A percentile compares a stretch with the other conserved stretches of the same genome.
Conservation (phyloP, 345 rosid species). For the Hypericum androsaemum region DNA sequence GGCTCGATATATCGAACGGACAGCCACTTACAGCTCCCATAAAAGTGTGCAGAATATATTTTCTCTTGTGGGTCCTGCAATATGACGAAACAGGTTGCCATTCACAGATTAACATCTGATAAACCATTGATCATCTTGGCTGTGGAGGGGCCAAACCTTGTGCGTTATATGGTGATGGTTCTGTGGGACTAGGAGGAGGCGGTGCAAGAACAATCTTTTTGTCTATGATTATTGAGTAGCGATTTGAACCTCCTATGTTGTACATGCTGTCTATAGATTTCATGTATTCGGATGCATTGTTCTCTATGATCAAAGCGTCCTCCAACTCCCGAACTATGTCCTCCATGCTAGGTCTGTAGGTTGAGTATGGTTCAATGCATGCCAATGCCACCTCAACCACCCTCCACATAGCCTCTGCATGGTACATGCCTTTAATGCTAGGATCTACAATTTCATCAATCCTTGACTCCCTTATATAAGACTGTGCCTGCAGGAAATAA, state of each 20-base stretch:
- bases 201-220: constrained; percentile 30
- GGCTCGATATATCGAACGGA: too few species aligned
- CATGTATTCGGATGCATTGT: constrained; percentile 73
- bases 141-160: constrained; percentile 38
- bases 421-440: constrained; percentile 50
- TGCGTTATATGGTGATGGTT: constrained; percentile 31
- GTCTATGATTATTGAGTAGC: constrained; percentile 35
- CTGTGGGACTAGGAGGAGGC: constrained; percentile 27
- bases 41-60: constrained; percentile 4
- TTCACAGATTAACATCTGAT: too few species aligned
- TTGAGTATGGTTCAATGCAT: constrained; percentile 53
- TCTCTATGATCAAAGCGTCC: constrained; percentile 63
- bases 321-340: constrained; percentile 60
- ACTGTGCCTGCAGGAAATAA: constrained; percentile 41
- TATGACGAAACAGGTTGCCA: constrained; percentile 10
- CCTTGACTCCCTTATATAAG: constrained; percentile 50
- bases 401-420: constrained; percentile 72
- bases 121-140: constrained; percentile 29
- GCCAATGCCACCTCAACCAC: constrained; percentile 64
- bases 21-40: too few species aligned
- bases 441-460: constrained; percentile 70
- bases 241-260: constrained; percentile 28
- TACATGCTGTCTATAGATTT: constrained; percentile 53
- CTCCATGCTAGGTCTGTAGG: constrained; percentile 47
- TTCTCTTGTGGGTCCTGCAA: constrained; percentile 1